Conservation (phyloP, 306 rosid species). For the Cucumis hystrix region DNA sequence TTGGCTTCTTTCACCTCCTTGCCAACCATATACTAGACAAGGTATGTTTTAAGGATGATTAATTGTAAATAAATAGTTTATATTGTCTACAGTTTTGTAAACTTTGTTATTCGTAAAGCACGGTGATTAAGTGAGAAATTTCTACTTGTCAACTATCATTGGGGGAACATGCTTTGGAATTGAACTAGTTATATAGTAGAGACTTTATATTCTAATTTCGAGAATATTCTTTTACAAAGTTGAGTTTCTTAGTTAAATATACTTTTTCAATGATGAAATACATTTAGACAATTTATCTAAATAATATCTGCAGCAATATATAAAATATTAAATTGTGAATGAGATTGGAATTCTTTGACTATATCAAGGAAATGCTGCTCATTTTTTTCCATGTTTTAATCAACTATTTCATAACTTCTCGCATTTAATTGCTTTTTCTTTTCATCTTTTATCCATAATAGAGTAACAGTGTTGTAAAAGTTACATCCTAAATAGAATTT, state of each 20-base stretch:
- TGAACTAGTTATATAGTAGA: background rate
- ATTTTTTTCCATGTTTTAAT: background rate
- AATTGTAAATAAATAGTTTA: background rate
- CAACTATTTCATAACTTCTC: background rate
- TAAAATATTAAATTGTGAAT: background rate
- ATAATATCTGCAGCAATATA: background rate
- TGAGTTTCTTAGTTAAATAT: background rate
- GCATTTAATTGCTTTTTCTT: background rate
- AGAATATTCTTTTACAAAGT: background rate
- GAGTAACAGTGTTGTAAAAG: background rate
- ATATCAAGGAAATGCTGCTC: background rate
- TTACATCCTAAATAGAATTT: background rate
- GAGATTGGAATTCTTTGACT: background rate
- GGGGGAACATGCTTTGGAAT: background rate
- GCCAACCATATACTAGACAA: constrained; percentile 98
- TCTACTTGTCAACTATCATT: background rate
- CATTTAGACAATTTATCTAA: background rate
- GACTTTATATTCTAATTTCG: background rate
- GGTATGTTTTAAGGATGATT: constrained; percentile 18
- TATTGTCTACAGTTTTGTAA: background rate
- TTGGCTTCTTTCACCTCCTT: constrained; percentile 98
- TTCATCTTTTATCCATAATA: background rate
- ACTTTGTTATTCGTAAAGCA: background rate
- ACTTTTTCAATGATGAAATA: background rate
- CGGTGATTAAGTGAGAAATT: background rate